A percentile compares a stretch with the other conserved stretches of the same genome.
Evolutionary conservation across 345 rosid genomes (phyloP).

Genomic region (Gossypium stocksii): DNA sequence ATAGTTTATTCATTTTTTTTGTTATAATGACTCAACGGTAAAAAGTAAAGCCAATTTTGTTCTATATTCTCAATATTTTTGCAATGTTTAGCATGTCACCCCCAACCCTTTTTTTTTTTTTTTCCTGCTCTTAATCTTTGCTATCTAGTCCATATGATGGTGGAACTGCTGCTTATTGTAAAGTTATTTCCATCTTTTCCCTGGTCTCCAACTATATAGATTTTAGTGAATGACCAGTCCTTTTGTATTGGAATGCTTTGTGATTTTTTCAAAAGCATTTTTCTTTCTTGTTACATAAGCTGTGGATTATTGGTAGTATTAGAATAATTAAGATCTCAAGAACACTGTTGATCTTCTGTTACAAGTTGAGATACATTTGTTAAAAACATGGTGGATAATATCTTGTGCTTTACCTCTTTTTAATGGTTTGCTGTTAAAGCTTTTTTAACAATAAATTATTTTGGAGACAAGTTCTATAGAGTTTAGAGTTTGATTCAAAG

Average conservation of each 20-base stretch:
- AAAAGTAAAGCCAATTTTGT: background rate
- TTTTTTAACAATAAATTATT: background rate
- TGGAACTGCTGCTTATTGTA: background rate
- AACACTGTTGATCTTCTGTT: background rate
- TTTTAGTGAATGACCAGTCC: background rate
- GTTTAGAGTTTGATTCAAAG: background rate
- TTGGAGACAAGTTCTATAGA: background rate
- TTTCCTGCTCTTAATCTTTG: background rate
- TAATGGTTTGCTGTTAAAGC: background rate
- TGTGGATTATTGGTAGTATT: background rate
- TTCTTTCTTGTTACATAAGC: background rate
- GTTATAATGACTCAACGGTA: background rate
- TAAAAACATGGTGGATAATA: background rate
- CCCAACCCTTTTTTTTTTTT: background rate
- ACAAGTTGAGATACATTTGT: background rate
- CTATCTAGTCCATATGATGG: background rate
- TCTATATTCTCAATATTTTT: background rate
- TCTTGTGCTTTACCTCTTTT: background rate
- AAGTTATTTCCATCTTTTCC: background rate
- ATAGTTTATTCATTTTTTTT: background rate
- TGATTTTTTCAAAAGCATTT: background rate
- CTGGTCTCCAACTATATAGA: background rate
- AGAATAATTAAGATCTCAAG: background rate
- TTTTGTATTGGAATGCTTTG: background rate
- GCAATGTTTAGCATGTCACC: background rate